Evolutionary conservation across 371 early-diverging fungal genomes (phyloP).

Genomic region (Mucor piriformis): DNA sequence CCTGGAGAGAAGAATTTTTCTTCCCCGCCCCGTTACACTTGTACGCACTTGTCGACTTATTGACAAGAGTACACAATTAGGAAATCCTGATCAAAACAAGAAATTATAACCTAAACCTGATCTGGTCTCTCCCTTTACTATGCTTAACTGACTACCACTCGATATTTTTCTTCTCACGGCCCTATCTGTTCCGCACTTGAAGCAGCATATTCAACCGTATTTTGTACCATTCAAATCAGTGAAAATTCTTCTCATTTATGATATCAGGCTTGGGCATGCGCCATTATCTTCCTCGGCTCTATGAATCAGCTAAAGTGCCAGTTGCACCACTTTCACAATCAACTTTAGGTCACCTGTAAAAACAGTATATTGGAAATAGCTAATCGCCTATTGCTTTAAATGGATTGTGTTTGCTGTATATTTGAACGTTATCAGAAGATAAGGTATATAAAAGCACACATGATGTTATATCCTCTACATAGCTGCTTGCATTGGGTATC

Average conservation of each 20-base stretch:
- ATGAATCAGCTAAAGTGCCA: too few relatives aligned
- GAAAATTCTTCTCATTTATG: neutral
- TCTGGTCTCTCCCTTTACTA: neutral
- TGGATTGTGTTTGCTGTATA: neutral
- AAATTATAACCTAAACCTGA: neutral
- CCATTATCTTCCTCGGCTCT: too few relatives aligned
- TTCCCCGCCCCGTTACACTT: neutral
- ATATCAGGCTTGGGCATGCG: too few relatives aligned
- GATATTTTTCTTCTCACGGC: neutral
- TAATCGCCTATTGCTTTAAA: neutral
- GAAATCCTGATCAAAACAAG: constrained; percentile 12
- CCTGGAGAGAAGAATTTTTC: neutral
- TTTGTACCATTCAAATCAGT: neutral
- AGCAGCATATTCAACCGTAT: neutral
- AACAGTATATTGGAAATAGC: neutral
- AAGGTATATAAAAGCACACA: neutral
- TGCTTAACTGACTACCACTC: neutral
- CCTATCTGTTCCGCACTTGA: neutral
- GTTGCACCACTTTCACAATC: too few relatives aligned
- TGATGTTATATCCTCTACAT: neutral
- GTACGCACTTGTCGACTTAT: neutral
- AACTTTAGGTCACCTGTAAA: neutral
- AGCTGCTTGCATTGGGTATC: neutral
- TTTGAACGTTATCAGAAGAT: neutral
- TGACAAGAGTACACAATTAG: neutral